These are phyloP conservation scores for Talaromyces sp. DNA, from an alignment of 2,329 filamentous ascomycete species.

Conservation along the genomic window DNA sequence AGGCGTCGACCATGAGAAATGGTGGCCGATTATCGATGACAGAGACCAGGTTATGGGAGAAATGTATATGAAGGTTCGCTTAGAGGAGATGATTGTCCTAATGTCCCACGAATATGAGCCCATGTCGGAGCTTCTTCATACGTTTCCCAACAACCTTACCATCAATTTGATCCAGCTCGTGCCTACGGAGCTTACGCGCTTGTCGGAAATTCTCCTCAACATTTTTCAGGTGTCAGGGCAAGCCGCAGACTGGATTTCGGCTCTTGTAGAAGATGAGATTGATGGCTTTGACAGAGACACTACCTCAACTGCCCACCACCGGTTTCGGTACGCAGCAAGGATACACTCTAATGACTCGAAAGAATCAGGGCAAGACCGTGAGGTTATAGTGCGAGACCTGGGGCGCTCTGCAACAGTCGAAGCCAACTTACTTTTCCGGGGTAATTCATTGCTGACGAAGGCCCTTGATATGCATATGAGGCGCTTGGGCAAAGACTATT, in stretches of 20 bases:
- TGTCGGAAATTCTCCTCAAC: constrained; percentile 83
- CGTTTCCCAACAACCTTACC: constrained; percentile 77
- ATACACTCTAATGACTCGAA: constrained; percentile 58
- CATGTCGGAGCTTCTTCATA: constrained; percentile 76
- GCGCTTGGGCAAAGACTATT: constrained; percentile 82
- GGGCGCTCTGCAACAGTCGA: constrained; percentile 65
- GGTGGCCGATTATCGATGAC: constrained; percentile 77
- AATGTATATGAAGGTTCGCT: constrained; percentile 73
- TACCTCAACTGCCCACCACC: constrained; percentile 49
- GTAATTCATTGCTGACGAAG: constrained; percentile 90
- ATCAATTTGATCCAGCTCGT: constrained; percentile 76
- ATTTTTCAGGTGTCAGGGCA: constrained; percentile 90
- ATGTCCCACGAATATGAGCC: constrained; percentile 79
- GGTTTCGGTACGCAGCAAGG: constrained; percentile 58
- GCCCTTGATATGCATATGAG: constrained; percentile 95
- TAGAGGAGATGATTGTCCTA: constrained; percentile 86
- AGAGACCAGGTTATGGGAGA: constrained; percentile 72
- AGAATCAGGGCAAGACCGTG: constrained; percentile 52
- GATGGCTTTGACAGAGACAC: constrained; percentile 83
- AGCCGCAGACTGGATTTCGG: constrained; percentile 83
- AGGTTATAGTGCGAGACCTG: constrained; percentile 59
- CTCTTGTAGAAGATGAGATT: constrained; percentile 92
- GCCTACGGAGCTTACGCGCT: constrained; percentile 67
- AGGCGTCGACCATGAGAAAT: constrained; percentile 75
- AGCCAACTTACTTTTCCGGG: constrained; percentile 89